Conservation (phyloP, 2,329 filamentous ascomycete genomes). For the Paramyrothecium roridum region DNA sequence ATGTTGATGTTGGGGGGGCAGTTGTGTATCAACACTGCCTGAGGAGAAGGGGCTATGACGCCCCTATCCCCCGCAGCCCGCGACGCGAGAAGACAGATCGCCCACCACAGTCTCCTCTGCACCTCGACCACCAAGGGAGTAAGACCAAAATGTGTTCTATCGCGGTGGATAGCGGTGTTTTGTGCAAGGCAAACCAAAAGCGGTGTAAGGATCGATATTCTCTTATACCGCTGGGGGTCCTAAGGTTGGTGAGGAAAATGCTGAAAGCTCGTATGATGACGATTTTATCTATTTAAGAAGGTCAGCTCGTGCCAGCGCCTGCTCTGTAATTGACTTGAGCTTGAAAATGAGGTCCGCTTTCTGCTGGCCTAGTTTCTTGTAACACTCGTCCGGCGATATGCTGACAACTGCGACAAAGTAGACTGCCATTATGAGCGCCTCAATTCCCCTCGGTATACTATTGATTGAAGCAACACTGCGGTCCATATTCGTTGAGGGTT, state of each 20-base stretch:
- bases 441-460: neutral
- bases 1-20: slow-evolving; percentile 52
- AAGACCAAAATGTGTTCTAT: slow-evolving; percentile 47
- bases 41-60: slow-evolving; percentile 39
- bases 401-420: neutral
- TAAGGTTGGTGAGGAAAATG: slow-evolving; percentile 50
- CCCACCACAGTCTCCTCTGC: slow-evolving; percentile 59
- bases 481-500: too few species aligned
- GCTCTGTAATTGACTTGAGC: slow-evolving; percentile 52
- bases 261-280: slow-evolving; percentile 56
- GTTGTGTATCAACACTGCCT: slow-evolving; percentile 41
- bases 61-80: slow-evolving; percentile 53
- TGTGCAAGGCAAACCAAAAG: slow-evolving; percentile 57
- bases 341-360: slow-evolving; percentile 33
- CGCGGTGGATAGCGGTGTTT: slow-evolving; percentile 58
- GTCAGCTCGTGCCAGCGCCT: slow-evolving; percentile 54
- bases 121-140: slow-evolving; percentile 58
- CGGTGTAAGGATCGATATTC: slow-evolving; percentile 60
- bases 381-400: neutral
- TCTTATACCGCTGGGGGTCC: slow-evolving; percentile 43
- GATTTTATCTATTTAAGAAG: slow-evolving; percentile 55
- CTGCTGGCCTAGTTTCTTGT: neutral
- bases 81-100: slow-evolving; percentile 54
- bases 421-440: neutral
- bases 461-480: too few species aligned